These are phyloP conservation scores for Cucurbita moschata DNA, from an alignment of 306 rosid species.

Conservation along the genomic window DNA sequence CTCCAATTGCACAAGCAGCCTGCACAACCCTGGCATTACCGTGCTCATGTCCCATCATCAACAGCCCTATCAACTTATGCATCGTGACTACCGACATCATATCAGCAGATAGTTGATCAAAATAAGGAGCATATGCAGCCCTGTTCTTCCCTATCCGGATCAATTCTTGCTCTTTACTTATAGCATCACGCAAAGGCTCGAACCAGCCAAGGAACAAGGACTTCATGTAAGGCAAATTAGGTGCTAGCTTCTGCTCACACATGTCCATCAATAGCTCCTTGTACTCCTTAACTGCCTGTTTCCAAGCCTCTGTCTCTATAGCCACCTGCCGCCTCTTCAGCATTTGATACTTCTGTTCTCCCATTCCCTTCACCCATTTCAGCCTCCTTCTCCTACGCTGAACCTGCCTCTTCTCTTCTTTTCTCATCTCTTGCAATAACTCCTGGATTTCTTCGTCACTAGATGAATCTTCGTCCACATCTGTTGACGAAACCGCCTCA, in stretches of 20 bases:
- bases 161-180: constrained; percentile 52
- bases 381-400: constrained; percentile 10
- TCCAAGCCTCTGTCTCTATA: constrained; percentile 85
- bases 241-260: constrained; percentile 85
- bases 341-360: constrained; percentile 21
- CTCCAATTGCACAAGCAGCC: constrained; percentile 57
- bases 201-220: constrained; percentile 91
- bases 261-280: constrained; percentile 75
- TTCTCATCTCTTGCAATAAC: constrained; percentile 35
- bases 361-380: constrained; percentile 22
- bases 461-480: constrained; percentile 45
- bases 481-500: constrained; percentile 54
- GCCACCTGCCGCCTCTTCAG: constrained; percentile 62
- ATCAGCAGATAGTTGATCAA: constrained; percentile 59
- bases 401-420: constrained; percentile 28
- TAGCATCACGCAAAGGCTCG: constrained; percentile 64
- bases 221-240: constrained; percentile 82
- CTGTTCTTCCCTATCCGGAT: constrained; percentile 29
- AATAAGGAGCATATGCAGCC: constrained; percentile 32
- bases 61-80: constrained; percentile 79
- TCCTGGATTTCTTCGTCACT: constrained; percentile 35
- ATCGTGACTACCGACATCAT: constrained; percentile 83
- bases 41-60: constrained; percentile 52
- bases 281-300: constrained; percentile 62
- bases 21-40: constrained; percentile 49